Percentiles rank a stretch among this genome's conserved stretches.
These are phyloP conservation scores for Neopestalotiopsis sp. DNA, from an alignment of 2,329 filamentous ascomycete species.

Conservation along the genomic window DNA sequence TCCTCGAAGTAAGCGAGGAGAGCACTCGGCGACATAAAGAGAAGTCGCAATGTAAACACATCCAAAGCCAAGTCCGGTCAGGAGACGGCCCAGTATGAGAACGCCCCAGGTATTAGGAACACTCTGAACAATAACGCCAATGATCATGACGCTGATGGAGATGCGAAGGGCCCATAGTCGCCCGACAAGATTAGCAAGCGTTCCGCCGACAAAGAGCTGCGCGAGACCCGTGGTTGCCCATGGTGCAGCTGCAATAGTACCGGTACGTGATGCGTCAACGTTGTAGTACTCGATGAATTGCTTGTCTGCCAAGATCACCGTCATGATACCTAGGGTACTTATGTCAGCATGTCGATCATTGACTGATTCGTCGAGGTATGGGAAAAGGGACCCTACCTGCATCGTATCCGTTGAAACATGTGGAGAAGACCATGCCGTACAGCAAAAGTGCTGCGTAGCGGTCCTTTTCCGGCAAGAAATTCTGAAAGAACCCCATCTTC, in stretches of 20 bases:
- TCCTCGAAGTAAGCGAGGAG: background rate
- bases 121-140: slow-evolving; percentile 8
- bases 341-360: background rate
- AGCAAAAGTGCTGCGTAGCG: slow-evolving; percentile 13
- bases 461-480: slow-evolving; percentile 4
- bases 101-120: slow-evolving; percentile 4
- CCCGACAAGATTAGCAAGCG: background rate
- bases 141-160: slow-evolving; percentile 12
- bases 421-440: slow-evolving; percentile 14
- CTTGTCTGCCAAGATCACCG: slow-evolving; percentile 4
- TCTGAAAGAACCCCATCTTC: slow-evolving; percentile 3
- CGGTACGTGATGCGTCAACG: background rate
- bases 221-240: slow-evolving; percentile 9
- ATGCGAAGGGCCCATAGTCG: slow-evolving; percentile 4
- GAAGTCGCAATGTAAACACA: slow-evolving; percentile 8
- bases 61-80: background rate
- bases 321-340: slow-evolving; percentile 7
- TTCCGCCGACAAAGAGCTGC: slow-evolving; percentile 12
- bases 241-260: slow-evolving; percentile 4
- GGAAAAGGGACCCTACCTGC: background rate
- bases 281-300: slow-evolving; percentile 8
- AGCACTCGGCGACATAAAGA: slow-evolving; percentile 1
- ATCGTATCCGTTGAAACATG: slow-evolving; percentile 17
- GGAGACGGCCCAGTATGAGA: background rate
- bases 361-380: background rate